These are phyloP conservation scores for Lichtheimia ornata DNA, from an alignment of 371 early-diverging fungal genomes.

Conservation along the genomic window DNA sequence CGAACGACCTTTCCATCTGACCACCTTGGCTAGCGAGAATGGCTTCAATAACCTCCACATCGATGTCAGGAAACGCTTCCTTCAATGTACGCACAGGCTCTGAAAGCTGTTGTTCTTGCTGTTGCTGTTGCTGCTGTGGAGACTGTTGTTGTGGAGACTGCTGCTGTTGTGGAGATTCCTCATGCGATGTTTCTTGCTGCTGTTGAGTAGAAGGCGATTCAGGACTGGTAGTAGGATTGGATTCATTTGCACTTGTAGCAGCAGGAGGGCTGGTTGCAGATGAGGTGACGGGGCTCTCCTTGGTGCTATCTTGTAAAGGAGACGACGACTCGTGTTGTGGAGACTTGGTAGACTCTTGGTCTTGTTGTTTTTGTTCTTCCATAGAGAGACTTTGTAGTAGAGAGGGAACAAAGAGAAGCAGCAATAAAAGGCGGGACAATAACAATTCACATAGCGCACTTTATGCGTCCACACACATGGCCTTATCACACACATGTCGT, in stretches of 20 bases:
- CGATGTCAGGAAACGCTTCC: conserved; percentile 51
- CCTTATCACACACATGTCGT: too few relatives aligned
- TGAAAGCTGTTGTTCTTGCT: conserved; percentile 11
- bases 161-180: conserved; percentile 6
- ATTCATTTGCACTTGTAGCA: not conserved
- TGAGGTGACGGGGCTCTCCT: too few relatives aligned
- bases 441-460: not conserved
- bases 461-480: not conserved
- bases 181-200: not conserved
- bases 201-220: conserved; percentile 7
- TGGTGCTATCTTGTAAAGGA: too few relatives aligned
- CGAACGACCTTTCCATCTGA: conserved; percentile 42
- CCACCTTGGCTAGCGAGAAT: conserved; percentile 38
- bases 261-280: not conserved
- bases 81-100: conserved; percentile 31
- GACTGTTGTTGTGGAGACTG: conserved; percentile 11
- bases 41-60: conserved; percentile 47
- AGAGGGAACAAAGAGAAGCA: not conserved
- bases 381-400: not conserved
- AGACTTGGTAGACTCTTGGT: not conserved
- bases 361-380: not conserved
- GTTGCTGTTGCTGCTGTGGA: conserved; percentile 7
- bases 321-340: not conserved
- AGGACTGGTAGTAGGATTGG: not conserved
- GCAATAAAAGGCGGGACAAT: not conserved